A percentile compares a stretch with the other conserved stretches of the same genome.
Evolutionary conservation across 2,329 filamentous ascomycete species (phyloP).

Genomic region (Phialophora macrospora): DNA sequence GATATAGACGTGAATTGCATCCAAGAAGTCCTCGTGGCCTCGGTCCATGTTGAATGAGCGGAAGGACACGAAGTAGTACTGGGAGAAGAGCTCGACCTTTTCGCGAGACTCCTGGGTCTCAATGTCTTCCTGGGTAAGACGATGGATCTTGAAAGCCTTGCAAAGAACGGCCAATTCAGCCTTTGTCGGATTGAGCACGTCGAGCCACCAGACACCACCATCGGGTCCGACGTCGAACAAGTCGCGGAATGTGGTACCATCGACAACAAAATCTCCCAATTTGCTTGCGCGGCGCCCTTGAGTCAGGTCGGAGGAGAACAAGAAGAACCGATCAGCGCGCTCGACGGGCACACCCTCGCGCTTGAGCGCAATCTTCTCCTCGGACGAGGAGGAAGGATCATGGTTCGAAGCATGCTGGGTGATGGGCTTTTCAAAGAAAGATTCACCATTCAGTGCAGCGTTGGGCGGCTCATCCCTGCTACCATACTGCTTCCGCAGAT

Average conservation of each 20-base stretch:
- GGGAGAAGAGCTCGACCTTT: constrained; percentile 96
- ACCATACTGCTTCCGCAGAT: constrained; percentile 56
- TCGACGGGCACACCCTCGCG: neutral
- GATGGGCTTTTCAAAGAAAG: constrained; percentile 38
- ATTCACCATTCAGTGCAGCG: constrained; percentile 41
- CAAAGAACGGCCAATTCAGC: constrained; percentile 87
- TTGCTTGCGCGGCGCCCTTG: constrained; percentile 90
- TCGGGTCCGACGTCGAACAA: constrained; percentile 75
- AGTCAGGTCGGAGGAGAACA: constrained; percentile 94
- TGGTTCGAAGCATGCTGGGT: constrained; percentile 33
- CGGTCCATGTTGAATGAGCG: constrained; percentile 88
- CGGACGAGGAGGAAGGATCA: constrained; percentile 48
- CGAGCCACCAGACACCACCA: constrained; percentile 97
- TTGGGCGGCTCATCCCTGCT: constrained; percentile 46
- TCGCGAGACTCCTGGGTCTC: constrained; percentile 93
- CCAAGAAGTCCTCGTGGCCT: constrained; percentile 79
- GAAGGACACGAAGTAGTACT: constrained; percentile 98
- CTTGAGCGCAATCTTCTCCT: constrained; percentile 54
- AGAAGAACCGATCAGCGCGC: constrained; percentile 84
- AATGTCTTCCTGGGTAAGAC: constrained; percentile 94
- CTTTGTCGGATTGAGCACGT: constrained; percentile 86
- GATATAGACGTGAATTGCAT: constrained; percentile 95
- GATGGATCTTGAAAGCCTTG: constrained; percentile 94
- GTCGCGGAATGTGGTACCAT: constrained; percentile 85
- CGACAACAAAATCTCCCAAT: constrained; percentile 83